Evolutionary conservation across 768 basidiomycete genomes (phyloP), one percentile per base, ranked within the genome.

Genomic region (Sporobolomyces pararoseus): DNA sequence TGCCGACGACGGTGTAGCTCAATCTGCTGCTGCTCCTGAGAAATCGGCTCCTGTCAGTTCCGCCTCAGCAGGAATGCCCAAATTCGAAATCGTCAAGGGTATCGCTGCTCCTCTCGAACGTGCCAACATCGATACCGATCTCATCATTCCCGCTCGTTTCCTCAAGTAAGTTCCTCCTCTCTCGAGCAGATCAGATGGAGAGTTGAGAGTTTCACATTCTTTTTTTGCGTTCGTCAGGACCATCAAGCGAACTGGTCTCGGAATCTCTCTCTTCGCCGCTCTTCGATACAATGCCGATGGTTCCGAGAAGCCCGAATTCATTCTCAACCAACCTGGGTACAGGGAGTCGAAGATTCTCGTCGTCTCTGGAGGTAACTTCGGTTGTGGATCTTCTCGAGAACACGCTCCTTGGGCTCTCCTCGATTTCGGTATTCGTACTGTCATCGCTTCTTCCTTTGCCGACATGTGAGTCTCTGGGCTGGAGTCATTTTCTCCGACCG

Each of bases 131-230:
- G 91, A 95, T 80, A 95, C 91, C 53, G 91, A 95, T 76, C 89
- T 88, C 86, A 91, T 95, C 79, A 92, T 94, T 77, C 91, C 91
- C 4, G 92, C 93, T 76, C 91, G 92, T 76, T 94, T 93, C 82
- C 81, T 94, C 79, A 73, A 73, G 65, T 66, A n/a, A 42, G 65
- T 46, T 39, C 23, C 4, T 58, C 19, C 4, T 4, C 35, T 58
- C 57, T 27, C 37, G 3, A n/a, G 50, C 21, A 21, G 25, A 12
- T 5, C 50, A 9, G 27, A 27, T n/a, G n/a, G n/a, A 7, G 7
- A 29, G 3, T 10, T 34, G 39, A 12, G 4, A 17, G 2, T n/a
- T 37, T 29, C 46, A 12, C 21, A 47, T 47, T 21, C 46, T 23
- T 32, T 34, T 37, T n/a, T 35, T 44, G 19, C 37, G 16, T 7